Percentiles rank a stretch among this genome's conserved stretches.
phyloP scores from a whole-genome alignment of 345 rosid genomes.

The Kernera saxatilis region DNA sequence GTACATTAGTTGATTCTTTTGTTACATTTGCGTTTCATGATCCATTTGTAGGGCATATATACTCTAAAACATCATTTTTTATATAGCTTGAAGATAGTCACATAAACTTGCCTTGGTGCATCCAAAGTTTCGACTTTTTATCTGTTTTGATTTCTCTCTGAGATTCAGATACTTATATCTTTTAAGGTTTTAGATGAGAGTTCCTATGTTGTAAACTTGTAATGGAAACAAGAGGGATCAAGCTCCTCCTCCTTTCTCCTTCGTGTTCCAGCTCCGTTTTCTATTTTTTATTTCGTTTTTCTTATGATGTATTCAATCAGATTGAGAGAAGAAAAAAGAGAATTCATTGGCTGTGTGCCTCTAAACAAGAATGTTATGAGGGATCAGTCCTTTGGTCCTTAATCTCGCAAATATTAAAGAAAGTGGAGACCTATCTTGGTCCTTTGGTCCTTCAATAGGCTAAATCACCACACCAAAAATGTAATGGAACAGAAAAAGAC shows the following conservation, averaged over 20 bases:
- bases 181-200: background rate
- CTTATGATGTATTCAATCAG: too few relatives aligned
- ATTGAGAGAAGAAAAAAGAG: too few relatives aligned
- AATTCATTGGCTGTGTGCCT: too few relatives aligned
- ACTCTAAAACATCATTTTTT: background rate
- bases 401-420: too few relatives aligned
- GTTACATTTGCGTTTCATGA: constrained; percentile 1
- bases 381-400: too few relatives aligned
- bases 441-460: too few relatives aligned
- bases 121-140: background rate
- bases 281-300: too few relatives aligned
- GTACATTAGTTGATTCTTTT: constrained; percentile 41
- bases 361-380: too few relatives aligned
- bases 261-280: background rate
- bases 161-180: constrained; percentile 2
- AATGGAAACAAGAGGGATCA: background rate
- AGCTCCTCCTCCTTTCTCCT: background rate
- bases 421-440: too few relatives aligned
- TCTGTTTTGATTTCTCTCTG: too few relatives aligned
- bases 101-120: background rate
- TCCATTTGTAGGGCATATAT: constrained; percentile 17
- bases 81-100: background rate
- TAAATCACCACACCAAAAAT: too few relatives aligned
- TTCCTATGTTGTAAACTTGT: constrained; percentile 8
- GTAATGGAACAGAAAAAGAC: too few relatives aligned